Evolutionary conservation across 257 asterid genomes (phyloP).

Genomic region (Jacaranda mimosifolia): DNA sequence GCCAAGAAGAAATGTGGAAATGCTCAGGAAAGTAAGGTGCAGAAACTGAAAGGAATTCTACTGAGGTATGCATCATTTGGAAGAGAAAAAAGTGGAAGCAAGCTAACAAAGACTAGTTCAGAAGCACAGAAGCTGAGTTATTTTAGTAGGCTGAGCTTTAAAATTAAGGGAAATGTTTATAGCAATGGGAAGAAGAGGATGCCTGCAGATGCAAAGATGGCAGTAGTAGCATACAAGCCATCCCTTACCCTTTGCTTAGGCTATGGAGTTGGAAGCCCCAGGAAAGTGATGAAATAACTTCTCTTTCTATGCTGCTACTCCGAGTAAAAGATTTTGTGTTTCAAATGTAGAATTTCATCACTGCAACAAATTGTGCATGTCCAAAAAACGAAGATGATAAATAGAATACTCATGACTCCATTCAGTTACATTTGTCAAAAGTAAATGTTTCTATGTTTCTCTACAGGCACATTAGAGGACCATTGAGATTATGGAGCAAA

Average conservation of each 20-base stretch:
- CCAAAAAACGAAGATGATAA: constrained; percentile 18
- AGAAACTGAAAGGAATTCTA: constrained; percentile 59
- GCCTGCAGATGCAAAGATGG: constrained; percentile 43
- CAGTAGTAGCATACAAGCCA: constrained; percentile 54
- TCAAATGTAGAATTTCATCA: neutral
- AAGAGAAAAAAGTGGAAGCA: constrained; percentile 43
- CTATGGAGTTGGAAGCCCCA: constrained; percentile 53
- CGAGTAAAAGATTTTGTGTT: constrained; percentile 1
- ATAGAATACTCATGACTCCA: constrained; percentile 19
- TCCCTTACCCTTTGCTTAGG: constrained; percentile 53
- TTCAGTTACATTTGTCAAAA: constrained; percentile 23
- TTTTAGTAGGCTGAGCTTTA: constrained; percentile 58
- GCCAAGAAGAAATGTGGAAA: constrained; percentile 26
- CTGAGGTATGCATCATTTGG: constrained; percentile 62
- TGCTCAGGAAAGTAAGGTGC: constrained; percentile 42
- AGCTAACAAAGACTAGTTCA: constrained; percentile 38
- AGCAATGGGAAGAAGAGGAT: constrained; percentile 41
- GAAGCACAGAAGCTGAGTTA: constrained; percentile 40
- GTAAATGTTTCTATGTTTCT: constrained; percentile 2
- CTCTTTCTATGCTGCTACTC: neutral
- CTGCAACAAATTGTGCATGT: constrained; percentile 20
- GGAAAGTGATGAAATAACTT: constrained; percentile 19
- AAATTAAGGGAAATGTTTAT: constrained; percentile 47
- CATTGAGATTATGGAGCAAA: constrained; percentile 8
- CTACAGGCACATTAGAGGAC: constrained; percentile 15